Conservation (phyloP, 2,329 filamentous ascomycete species). For the Chrysoporthe puriensis region DNA sequence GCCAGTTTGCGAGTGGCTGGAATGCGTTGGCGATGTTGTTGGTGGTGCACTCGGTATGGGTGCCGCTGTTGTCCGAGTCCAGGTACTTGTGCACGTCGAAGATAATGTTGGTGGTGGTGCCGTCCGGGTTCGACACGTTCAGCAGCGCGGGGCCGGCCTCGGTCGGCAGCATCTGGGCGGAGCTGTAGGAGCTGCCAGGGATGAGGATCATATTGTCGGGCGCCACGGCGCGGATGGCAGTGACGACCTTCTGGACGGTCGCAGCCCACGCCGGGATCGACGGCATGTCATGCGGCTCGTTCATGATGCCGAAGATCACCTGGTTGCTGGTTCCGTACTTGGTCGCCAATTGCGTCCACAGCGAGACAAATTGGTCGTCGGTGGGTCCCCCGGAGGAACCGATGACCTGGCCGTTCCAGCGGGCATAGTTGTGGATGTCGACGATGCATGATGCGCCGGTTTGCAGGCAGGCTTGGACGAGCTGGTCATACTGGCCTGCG, state of each 20-base stretch:
- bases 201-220: slow-evolving; percentile 63
- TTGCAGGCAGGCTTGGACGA: slow-evolving; percentile 52
- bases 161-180: slow-evolving; percentile 49
- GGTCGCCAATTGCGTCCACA: slow-evolving; percentile 61
- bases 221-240: slow-evolving; percentile 66
- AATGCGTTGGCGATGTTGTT: slow-evolving; percentile 44
- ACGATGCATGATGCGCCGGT: slow-evolving; percentile 55
- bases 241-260: slow-evolving; percentile 64
- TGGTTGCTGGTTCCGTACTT: slow-evolving; percentile 58
- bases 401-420: slow-evolving; percentile 64
- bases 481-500: slow-evolving; percentile 48
- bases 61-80: slow-evolving; percentile 60
- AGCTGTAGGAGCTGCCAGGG: slow-evolving; percentile 55
- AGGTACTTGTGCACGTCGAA: slow-evolving; percentile 65
- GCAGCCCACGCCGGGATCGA: slow-evolving; percentile 60
- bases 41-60: slow-evolving; percentile 53
- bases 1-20: slow-evolving; percentile 39
- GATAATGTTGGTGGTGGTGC: slow-evolving; percentile 54
- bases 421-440: slow-evolving; percentile 45
- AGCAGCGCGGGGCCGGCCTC: slow-evolving; percentile 54
- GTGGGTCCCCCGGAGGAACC: slow-evolving; percentile 66
- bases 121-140: slow-evolving; percentile 60
- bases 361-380: slow-evolving; percentile 60
- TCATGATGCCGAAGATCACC: slow-evolving; percentile 34
- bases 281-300: slow-evolving; percentile 32